Evolutionary conservation across 2,329 filamentous ascomycete species (phyloP).

Genomic region (Trichoderma oligosporum): DNA sequence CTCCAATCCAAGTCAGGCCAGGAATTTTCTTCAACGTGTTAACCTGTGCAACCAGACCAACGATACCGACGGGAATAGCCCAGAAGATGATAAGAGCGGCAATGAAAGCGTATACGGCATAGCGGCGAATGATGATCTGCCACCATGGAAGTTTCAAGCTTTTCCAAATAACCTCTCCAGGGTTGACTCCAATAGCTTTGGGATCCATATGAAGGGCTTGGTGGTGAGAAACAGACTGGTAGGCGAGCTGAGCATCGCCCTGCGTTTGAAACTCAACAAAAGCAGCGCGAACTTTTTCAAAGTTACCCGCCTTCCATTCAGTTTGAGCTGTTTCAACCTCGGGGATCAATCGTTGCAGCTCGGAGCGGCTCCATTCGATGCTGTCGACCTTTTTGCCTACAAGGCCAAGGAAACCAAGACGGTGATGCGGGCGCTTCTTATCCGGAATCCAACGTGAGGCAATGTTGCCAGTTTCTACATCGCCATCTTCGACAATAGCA

Average conservation of each 20-base stretch:
- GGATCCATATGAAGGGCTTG: constrained; percentile 79
- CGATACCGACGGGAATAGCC: constrained; percentile 68
- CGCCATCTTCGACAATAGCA: constrained; percentile 43
- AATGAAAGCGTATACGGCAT: constrained; percentile 62
- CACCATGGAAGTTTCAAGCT: constrained; percentile 69
- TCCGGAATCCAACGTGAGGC: constrained; percentile 64
- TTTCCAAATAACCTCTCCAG: constrained; percentile 80
- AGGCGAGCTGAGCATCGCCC: constrained; percentile 79
- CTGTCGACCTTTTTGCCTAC: constrained; percentile 71
- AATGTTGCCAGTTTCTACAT: constrained; percentile 56
- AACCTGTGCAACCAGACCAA: constrained; percentile 83
- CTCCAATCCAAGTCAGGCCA: constrained; percentile 70
- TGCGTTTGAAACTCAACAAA: constrained; percentile 89
- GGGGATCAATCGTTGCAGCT: constrained; percentile 54
- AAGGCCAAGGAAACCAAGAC: constrained; percentile 58
- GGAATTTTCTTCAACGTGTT: constrained; percentile 62
- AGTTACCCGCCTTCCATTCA: constrained; percentile 61
- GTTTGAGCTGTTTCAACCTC: constrained; percentile 63
- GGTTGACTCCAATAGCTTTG: constrained; percentile 75
- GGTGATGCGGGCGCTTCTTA: constrained; percentile 68
- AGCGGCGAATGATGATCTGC: constrained; percentile 67
- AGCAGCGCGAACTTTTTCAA: constrained; percentile 64
- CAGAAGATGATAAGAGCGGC: constrained; percentile 80
- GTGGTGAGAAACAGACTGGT: constrained; percentile 77
- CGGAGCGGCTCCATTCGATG: constrained; percentile 73